phyloP scores from a whole-genome alignment of 495 filamentous ascomycete genomes.

The Podospora pseudocomata region DNA sequence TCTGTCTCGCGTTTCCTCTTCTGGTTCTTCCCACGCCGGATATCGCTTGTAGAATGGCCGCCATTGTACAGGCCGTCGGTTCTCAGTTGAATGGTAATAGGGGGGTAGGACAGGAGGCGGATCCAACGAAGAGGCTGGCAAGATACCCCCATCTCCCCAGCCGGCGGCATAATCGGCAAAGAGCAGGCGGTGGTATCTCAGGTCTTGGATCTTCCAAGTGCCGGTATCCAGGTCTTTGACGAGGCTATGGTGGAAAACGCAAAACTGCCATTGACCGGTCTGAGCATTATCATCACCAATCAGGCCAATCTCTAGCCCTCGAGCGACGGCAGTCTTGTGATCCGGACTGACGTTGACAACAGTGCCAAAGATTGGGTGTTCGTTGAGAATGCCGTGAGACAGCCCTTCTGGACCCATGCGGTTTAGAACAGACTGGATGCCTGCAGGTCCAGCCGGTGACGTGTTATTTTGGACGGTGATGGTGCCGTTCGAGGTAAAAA shows the following conservation, averaged over 20 bases:
- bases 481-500: conserved; percentile 15
- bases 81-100: too few species aligned
- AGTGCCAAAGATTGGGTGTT: conserved; percentile 23
- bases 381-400: conserved; percentile 20
- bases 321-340: conserved; percentile 5
- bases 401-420: conserved; percentile 20
- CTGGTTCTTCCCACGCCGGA: too few species aligned
- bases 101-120: conserved; percentile 6
- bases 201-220: conserved; percentile 21
- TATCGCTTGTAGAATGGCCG: too few species aligned
- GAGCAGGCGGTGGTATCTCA: conserved; percentile 10
- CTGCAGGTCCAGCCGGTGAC: neutral
- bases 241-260: conserved; percentile 17
- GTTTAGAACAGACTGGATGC: conserved; percentile 11
- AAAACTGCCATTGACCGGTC: conserved; percentile 20
- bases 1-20: neutral
- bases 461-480: conserved; percentile 12
- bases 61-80: too few species aligned
- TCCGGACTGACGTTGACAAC: conserved; percentile 16
- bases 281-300: conserved; percentile 15
- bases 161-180: conserved; percentile 18
- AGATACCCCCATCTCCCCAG: conserved; percentile 18
- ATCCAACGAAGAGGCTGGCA: neutral
- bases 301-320: conserved; percentile 23
- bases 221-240: conserved; percentile 16